A percentile compares a stretch with the other conserved stretches of the same genome.
Conservation (phyloP, 148 eudicot species). For the Rhododendron ferrugineum region DNA sequence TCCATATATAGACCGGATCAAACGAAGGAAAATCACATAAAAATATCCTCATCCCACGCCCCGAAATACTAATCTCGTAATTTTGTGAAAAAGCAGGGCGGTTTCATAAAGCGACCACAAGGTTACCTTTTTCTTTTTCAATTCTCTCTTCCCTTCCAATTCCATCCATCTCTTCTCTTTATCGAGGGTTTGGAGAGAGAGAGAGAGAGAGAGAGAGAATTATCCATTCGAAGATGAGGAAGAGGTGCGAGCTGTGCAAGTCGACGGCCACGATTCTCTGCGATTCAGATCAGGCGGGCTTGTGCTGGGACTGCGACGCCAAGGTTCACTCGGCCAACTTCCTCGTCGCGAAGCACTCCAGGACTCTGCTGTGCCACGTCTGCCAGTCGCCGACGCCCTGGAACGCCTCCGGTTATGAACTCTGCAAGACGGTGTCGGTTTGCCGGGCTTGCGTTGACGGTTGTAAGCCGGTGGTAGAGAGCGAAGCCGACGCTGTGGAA, state of each 20-base stretch:
- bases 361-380: slow-evolving; percentile 37
- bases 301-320: slow-evolving; percentile 58
- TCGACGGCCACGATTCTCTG: slow-evolving; percentile 39
- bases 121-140: neutral
- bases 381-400: slow-evolving; percentile 48
- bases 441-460: slow-evolving; percentile 25
- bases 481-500: neutral
- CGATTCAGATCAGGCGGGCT: slow-evolving; percentile 45
- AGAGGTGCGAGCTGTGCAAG: slow-evolving; percentile 44
- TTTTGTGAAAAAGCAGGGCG: neutral
- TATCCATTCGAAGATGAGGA: slow-evolving; percentile 25
- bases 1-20: neutral
- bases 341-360: slow-evolving; percentile 44
- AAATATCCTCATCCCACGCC: neutral
- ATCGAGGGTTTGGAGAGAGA: neutral
- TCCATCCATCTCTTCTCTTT: neutral
- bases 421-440: slow-evolving; percentile 26
- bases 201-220: neutral
- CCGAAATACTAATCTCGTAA: neutral
- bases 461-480: neutral
- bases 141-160: neutral
- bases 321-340: slow-evolving; percentile 57
- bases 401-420: slow-evolving; percentile 32
- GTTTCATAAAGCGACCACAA: neutral
- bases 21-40: neutral